A percentile compares a stretch with the other conserved stretches of the same genome.
These are phyloP conservation scores for Suillus ampliporus DNA, from an alignment of 768 basidiomycete species.

Conservation along the genomic window DNA sequence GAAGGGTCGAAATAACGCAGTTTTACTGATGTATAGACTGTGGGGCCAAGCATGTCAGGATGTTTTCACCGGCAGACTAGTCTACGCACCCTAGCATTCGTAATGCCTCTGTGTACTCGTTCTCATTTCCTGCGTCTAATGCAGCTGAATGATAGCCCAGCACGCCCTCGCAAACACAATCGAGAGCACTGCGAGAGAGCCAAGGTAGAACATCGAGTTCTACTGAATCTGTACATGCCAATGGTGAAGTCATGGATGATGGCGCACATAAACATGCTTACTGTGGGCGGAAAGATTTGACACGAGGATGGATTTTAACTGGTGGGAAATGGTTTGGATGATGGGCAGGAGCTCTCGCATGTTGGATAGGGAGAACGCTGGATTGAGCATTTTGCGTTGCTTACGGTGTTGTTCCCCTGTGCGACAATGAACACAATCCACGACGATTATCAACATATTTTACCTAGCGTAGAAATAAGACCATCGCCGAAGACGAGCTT, in stretches of 20 bases:
- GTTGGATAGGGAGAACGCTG: conserved; percentile 11
- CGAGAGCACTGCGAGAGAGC: conserved; percentile 29
- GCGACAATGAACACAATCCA: background rate
- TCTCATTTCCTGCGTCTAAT: conserved; percentile 17
- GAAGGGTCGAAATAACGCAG: conserved; percentile 22
- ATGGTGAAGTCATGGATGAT: too few relatives aligned
- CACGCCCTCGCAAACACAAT: conserved; percentile 30
- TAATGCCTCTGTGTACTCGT: conserved; percentile 25
- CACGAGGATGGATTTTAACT: conserved; percentile 1
- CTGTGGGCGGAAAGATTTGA: background rate
- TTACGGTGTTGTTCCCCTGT: conserved; percentile 12
- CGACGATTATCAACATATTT: background rate
- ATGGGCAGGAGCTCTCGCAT: conserved; percentile 14
- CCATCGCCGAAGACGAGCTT: conserved; percentile 33
- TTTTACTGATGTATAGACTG: background rate
- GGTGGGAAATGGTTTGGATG: conserved; percentile 1
- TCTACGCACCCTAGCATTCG: conserved; percentile 25
- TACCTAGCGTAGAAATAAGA: conserved; percentile 34
- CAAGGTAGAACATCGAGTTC: conserved; percentile 33
- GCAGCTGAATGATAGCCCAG: conserved; percentile 28
- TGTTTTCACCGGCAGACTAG: background rate
- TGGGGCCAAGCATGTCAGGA: background rate
- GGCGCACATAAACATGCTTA: background rate
- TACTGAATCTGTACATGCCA: background rate
- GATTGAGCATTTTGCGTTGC: conserved; percentile 16